Evolutionary conservation across 768 basidiomycete genomes (phyloP).

Genomic region (Tylopilus sp.): DNA sequence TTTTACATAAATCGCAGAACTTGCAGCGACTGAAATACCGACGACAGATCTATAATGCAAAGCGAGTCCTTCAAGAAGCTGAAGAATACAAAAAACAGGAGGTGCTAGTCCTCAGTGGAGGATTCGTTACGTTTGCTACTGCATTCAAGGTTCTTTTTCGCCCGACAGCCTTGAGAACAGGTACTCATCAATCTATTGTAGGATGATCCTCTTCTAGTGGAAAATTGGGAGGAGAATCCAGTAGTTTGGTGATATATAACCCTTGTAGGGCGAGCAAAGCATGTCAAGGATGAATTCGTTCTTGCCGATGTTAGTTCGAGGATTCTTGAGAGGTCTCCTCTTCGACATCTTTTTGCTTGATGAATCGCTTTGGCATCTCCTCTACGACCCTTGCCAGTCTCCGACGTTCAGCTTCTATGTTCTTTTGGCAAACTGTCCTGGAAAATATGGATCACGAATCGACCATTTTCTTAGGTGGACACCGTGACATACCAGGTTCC

Average conservation of each 20-base stretch:
- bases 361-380: constrained; percentile 52
- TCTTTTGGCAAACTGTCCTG: constrained; percentile 65
- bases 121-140: constrained; percentile 68
- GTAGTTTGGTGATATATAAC: constrained; percentile 50
- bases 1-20: neutral
- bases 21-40: constrained; percentile 1
- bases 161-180: no score
- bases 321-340: constrained; percentile 19
- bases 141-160: constrained; percentile 54
- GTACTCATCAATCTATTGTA: constrained; percentile 22
- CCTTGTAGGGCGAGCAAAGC: neutral
- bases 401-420: constrained; percentile 50
- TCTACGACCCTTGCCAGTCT: constrained; percentile 57
- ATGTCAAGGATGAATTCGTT: neutral
- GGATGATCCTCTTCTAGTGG: constrained; percentile 68
- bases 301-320: no score
- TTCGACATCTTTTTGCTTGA: constrained; percentile 40
- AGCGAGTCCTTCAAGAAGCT: constrained; percentile 42
- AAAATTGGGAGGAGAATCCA: constrained; percentile 61
- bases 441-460: constrained; percentile 9
- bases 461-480: neutral
- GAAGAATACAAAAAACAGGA: constrained; percentile 48
- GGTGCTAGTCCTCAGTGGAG: constrained; percentile 65
- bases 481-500: constrained; percentile 73
- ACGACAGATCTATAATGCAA: constrained; percentile 64